Evolutionary conservation across 2,329 filamentous ascomycete species (phyloP).

Genomic region (Fusarium kyushuense): DNA sequence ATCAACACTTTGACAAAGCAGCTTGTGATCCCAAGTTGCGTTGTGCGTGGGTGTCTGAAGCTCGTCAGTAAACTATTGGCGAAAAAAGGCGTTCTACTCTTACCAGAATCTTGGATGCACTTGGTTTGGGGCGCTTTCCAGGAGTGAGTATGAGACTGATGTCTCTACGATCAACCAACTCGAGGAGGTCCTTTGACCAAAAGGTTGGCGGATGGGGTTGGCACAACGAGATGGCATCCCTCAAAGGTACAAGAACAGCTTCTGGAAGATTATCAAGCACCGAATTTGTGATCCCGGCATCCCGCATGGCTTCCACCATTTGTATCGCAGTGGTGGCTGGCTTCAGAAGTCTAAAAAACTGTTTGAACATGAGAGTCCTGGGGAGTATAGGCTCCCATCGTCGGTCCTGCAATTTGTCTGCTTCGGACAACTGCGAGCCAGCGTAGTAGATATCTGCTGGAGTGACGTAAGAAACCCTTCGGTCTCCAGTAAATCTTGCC

Average conservation of each 20-base stretch:
- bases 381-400: slow-evolving; percentile 67
- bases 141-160: slow-evolving; percentile 74
- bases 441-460: slow-evolving; percentile 60
- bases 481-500: slow-evolving; percentile 56
- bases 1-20: slow-evolving; percentile 78
- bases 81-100: slow-evolving; percentile 30
- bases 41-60: slow-evolving; percentile 71
- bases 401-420: slow-evolving; percentile 53
- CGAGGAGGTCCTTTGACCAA: slow-evolving; percentile 79
- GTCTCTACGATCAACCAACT: slow-evolving; percentile 84
- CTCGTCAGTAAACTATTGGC: slow-evolving; percentile 43
- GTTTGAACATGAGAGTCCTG: slow-evolving; percentile 76
- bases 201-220: slow-evolving; percentile 83
- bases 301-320: slow-evolving; percentile 79
- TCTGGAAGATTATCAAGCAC: slow-evolving; percentile 88
- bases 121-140: slow-evolving; percentile 47
- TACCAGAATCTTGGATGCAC: slow-evolving; percentile 58
- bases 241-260: slow-evolving; percentile 81
- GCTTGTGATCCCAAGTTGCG: slow-evolving; percentile 78
- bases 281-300: slow-evolving; percentile 73
- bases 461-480: slow-evolving; percentile 56
- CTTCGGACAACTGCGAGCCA: slow-evolving; percentile 52
- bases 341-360: slow-evolving; percentile 71
- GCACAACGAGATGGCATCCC: slow-evolving; percentile 86
- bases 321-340: slow-evolving; percentile 66